Evolutionary conservation across 2,329 filamentous ascomycete species (phyloP), one percentile per base, ranked within the genome.

Genomic region (Didymella segeticola): DNA sequence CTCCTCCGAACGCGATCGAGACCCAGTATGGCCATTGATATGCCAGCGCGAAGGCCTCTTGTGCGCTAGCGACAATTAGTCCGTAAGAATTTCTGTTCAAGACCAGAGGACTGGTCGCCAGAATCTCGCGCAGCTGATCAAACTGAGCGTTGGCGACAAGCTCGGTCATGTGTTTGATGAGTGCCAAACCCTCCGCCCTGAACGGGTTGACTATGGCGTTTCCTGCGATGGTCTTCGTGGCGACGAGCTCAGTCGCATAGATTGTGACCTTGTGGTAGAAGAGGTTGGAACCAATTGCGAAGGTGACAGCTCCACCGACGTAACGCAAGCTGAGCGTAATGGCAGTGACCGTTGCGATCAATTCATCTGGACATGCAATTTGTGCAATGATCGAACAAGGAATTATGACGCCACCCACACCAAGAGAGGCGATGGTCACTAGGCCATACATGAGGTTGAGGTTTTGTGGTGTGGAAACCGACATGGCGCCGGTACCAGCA

Each of bases 301-400:
- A 88, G 27, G 85, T 87, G 54, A 89, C 82, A 11, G 83, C 81
- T 25, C 87, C 87, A 39, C 88, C 87, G 29, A 89, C 80, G 48
- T 88, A 85, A 30, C 88, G 86, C 60, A 90, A 84, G n/a, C 86
- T 82, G 30, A 90, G 81, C 0, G 87, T 89, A 19, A 90, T 77
- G 5, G 88, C 86, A 1, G 86, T 83, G 38, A 89, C 80, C 2
- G 87, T 89, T 7, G 86, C 87, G 58, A 90, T 89, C 5, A 89
- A 78, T 48, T 89, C 86, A 65, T 87, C 84, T 0, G 87, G 86
- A 56, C 86, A 89, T 60, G 89, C 85, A 62, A 89, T 89, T 9
- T 85, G 86, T 6, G 85, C 84, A 52, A 89, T 87, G 60, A 89
- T 87, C 1, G 84, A 86, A 1, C 84, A 83, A 0, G 87, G 87